Base-by-base conservation (phyloP, 2,329 filamentous ascomycete species). In the Arthrobotrys pseudoclavata region DNA sequence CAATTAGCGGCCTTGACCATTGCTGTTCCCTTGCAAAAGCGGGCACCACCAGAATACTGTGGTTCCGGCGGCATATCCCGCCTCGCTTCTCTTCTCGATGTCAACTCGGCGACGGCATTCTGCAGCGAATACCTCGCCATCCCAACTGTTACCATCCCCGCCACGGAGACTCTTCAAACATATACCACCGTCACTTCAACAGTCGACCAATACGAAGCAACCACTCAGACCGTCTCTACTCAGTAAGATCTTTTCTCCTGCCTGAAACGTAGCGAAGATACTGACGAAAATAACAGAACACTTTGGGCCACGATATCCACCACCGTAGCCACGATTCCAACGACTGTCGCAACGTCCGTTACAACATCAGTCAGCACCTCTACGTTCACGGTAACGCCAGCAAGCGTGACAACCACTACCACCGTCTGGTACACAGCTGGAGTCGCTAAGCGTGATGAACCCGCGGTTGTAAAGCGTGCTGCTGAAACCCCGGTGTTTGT, bases 51-150 rank as follows among this genome's bases (percentile, higher is more conserved):
- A 18, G 53, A 18, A 9, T 70, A 70, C 15, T 70, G 67, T 42
- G 18, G 12, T 20, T 62, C 55, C 0, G 66, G 66, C 6, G 67
- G 67, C 3, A 24, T 70, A 15, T 62, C 67, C 3, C 9, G 45
- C 4, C n/a, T 62, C 13, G 67, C 55, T 4, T 40, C 29, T 15
- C 7, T 22, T 20, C 34, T 70, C n/a, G 22, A n/a, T 10, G 53
- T 18, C 7, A 15, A 50, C 26, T 29, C n/a, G 3, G 42, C 66
- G 13, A 60, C n/a, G 7, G 55, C 34, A 3, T 70, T 70, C 55
- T 70, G 67, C 20, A 70, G 67, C 12, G 29, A 45, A 47, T 70
- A 45, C 13, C 34, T 70, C 1, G 57, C 53, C 15, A 69, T 69
- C 12, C 52, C 29, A 9, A 69, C 67, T 12, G 29, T 62, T 9